Percentiles rank a stretch among this genome's conserved stretches.
These are phyloP conservation scores for Sporothrix brasiliensis DNA, from an alignment of 2,329 filamentous ascomycete genomes.

Conservation along the genomic window DNA sequence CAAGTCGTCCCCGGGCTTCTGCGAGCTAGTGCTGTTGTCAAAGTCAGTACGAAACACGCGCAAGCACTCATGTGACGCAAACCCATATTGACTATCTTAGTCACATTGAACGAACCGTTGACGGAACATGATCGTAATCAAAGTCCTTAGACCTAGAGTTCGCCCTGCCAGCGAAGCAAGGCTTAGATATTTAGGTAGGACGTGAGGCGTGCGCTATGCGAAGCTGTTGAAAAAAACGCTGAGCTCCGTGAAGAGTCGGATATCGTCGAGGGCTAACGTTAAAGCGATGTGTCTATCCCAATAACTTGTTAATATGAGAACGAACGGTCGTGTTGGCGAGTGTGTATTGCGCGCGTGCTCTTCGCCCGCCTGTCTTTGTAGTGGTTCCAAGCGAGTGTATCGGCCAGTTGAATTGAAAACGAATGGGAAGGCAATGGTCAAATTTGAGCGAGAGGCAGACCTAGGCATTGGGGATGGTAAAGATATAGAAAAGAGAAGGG, in stretches of 20 bases:
- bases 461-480: background rate
- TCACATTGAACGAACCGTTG: conserved; percentile 41
- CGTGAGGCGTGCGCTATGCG: background rate
- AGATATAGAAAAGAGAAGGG: background rate
- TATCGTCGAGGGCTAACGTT: background rate
- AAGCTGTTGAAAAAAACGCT: conserved; percentile 10
- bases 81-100: background rate
- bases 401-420: background rate
- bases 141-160: background rate
- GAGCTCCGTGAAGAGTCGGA: conserved; percentile 20
- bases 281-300: conserved; percentile 10
- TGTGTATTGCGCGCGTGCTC: background rate
- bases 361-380: background rate
- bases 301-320: conserved; percentile 32
- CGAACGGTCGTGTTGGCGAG: background rate
- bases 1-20: conserved; percentile 84
- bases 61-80: background rate
- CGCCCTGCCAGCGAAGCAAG: conserved; percentile 29
- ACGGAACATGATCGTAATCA: conserved; percentile 41
- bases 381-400: background rate
- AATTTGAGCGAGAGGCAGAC: conserved; percentile 36
- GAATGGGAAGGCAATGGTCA: conserved; percentile 31
- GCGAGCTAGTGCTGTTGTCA: conserved; percentile 66
- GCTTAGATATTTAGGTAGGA: background rate
- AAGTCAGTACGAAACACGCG: conserved; percentile 19